A percentile compares a stretch with the other conserved stretches of the same genome.
phyloP scores from a whole-genome alignment of 768 basidiomycete genomes.

The Hericium coralloides region DNA sequence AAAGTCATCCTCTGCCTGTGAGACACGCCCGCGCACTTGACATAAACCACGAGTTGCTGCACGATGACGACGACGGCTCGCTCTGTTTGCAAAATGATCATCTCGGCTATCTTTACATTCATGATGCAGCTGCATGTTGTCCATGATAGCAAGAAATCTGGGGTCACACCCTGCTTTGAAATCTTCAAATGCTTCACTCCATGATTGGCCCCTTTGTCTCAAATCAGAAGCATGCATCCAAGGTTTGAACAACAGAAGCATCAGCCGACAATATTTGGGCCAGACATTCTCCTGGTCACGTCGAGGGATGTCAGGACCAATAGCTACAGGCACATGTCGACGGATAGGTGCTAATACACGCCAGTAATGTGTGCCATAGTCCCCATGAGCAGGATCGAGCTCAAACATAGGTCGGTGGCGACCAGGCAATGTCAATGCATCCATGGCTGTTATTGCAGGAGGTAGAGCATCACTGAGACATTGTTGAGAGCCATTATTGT shows the following conservation, averaged over 20 bases:
- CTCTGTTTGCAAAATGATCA: conserved; percentile 23
- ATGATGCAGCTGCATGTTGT: conserved; percentile 34
- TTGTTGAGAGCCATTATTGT: neutral
- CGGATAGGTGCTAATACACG: neutral
- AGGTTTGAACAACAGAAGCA: conserved; percentile 17
- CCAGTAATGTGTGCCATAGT: neutral
- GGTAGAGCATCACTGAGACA: no score
- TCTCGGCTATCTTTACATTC: conserved; percentile 30
- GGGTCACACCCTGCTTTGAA: conserved; percentile 7
- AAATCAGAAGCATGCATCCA: conserved; percentile 21
- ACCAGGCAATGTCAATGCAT: neutral
- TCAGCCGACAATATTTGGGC: conserved; percentile 6
- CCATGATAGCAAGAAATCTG: conserved; percentile 14
- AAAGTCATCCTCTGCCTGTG: neutral
- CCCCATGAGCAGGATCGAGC: neutral
- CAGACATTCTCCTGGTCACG: neutral
- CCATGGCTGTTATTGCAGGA: neutral
- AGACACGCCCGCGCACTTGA: neutral
- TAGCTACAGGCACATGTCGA: neutral
- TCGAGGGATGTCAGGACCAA: conserved; percentile 3
- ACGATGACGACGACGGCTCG: neutral
- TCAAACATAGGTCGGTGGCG: neutral
- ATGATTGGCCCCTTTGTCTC: conserved; percentile 9
- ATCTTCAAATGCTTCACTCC: conserved; percentile 23
- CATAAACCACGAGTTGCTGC: neutral